Conservation (phyloP, 768 basidiomycete species). For the Suillus plorans region DNA sequence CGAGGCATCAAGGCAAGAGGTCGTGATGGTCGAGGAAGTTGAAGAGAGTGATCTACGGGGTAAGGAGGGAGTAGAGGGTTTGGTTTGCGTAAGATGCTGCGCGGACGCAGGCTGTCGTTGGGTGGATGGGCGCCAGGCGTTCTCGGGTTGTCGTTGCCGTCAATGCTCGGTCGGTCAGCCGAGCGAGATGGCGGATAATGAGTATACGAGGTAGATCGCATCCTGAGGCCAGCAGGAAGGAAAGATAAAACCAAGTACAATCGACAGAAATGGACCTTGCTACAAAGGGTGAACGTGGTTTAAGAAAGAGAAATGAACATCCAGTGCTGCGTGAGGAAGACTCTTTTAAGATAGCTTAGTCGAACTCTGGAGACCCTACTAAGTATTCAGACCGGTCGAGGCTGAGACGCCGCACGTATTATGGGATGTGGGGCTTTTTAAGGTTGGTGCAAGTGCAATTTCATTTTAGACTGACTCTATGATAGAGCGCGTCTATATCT, state of each 20-base stretch:
- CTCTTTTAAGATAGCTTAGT: slow-evolving; percentile 1
- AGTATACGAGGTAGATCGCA: slow-evolving; percentile 21
- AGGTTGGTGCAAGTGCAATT: slow-evolving; percentile 13
- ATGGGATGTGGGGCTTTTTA: slow-evolving; percentile 3
- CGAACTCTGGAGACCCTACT: slow-evolving; percentile 5
- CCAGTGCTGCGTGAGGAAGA: neutral
- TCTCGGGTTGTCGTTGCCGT: slow-evolving; percentile 5
- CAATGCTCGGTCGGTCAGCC: slow-evolving; percentile 7
- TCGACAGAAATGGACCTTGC: neutral
- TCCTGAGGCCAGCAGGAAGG: slow-evolving; percentile 11
- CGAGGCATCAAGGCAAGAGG: slow-evolving; percentile 12
- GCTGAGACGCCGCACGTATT: slow-evolving; percentile 10
- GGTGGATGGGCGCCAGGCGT: slow-evolving; percentile 3
- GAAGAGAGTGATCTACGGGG: slow-evolving; percentile 8
- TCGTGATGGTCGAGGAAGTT: slow-evolving; percentile 5
- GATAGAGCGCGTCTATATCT: neutral
- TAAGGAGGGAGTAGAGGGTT: neutral
- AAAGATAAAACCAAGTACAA: neutral
- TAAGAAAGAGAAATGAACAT: slow-evolving; percentile 3
- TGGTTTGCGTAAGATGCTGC: slow-evolving; percentile 20
- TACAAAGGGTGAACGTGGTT: slow-evolving; percentile 6
- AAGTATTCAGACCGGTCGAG: slow-evolving; percentile 22
- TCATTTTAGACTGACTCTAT: slow-evolving; percentile 17
- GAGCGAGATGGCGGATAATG: slow-evolving; percentile 14
- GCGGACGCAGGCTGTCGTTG: slow-evolving; percentile 11